Evolutionary conservation across 768 basidiomycete species (phyloP), one percentile per base, ranked within the genome.

Genomic region (Lactarius trivialis): DNA sequence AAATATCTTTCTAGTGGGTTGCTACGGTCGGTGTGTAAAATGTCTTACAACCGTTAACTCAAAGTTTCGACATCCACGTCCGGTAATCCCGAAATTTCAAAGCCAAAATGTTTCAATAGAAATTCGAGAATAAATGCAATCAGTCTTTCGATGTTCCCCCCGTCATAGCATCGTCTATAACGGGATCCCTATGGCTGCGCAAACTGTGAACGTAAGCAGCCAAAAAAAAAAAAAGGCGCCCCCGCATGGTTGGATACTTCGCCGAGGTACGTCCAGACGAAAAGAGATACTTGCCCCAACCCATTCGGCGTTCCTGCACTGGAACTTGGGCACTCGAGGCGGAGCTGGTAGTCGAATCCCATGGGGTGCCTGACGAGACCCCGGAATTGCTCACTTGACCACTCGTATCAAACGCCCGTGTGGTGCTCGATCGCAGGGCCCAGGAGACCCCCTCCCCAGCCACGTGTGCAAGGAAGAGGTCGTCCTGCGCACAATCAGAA

Each of bases 371-470:
- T 12, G 63, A 36, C 17, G 28, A 2, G 3, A 43, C n/a, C 7
- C 50, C 51, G 12, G 65, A 24, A 61, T 76, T 81, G 3, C 91
- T 89, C 19, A 91, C 87, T n/a, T 75, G 69, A 1, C 81, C 88
- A 30, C 71, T 76, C 3, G 76, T 61, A 64, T 89, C 85, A 69
- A 82, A 86, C 6, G 86, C 88, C 56, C 77, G 75, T 0, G 90
- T 92, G 1, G 89, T 88, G 45, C 83, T 85, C 4, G 86, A 81
- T 60, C 83, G 80, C 48, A 93, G 71, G 1, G 78, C 76, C 92
- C 92, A 93, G 2, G 74, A 79, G 43, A 94, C 80, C 4, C 91
- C 91, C n/a, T n/a, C n/a, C 9, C 83, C 86, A 62, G 87, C 76
- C 36, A 94, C 80, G 71, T 95, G 92, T 0, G 78, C 75, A 55